Conservation (phyloP, 257 asterid genomes). For the Solanum okadae region DNA sequence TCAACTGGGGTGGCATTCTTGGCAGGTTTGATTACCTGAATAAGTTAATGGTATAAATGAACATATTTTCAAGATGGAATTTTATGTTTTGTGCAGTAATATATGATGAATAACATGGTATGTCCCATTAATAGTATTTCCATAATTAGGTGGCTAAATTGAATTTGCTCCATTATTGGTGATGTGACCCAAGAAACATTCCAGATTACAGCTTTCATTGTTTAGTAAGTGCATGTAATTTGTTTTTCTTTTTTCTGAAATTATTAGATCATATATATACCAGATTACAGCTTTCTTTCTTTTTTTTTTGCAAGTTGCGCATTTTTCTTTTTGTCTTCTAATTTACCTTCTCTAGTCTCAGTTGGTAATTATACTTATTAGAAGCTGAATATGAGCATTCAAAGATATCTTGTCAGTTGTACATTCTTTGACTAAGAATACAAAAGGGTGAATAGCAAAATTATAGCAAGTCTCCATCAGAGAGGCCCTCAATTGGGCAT, state of each 20-base stretch:
- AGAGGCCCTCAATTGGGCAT: not conserved
- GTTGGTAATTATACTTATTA: too few relatives aligned
- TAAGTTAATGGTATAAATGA: not conserved
- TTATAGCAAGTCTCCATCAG: not conserved
- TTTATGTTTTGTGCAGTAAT: not conserved
- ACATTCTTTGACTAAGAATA: not conserved
- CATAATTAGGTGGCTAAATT: not conserved
- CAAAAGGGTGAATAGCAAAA: not conserved
- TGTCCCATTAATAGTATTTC: not conserved
- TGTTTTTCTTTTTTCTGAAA: not conserved
- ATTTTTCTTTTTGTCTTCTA: too few relatives aligned
- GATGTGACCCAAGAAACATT: not conserved
- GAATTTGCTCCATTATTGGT: not conserved
- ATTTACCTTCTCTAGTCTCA: too few relatives aligned
- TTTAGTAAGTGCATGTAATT: not conserved
- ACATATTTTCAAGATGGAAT: not conserved
- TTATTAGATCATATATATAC: not conserved
- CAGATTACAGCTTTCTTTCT: not conserved
- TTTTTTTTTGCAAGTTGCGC: too few relatives aligned
- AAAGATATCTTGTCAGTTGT: too few relatives aligned
- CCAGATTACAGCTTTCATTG: not conserved
- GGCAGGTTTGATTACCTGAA: constrained; percentile 44
- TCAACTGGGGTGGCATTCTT: constrained; percentile 84
- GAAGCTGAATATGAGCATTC: too few relatives aligned
- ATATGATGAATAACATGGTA: not conserved